phyloP scores from a whole-genome alignment of 345 rosid genomes.

The Combretum micranthum region DNA sequence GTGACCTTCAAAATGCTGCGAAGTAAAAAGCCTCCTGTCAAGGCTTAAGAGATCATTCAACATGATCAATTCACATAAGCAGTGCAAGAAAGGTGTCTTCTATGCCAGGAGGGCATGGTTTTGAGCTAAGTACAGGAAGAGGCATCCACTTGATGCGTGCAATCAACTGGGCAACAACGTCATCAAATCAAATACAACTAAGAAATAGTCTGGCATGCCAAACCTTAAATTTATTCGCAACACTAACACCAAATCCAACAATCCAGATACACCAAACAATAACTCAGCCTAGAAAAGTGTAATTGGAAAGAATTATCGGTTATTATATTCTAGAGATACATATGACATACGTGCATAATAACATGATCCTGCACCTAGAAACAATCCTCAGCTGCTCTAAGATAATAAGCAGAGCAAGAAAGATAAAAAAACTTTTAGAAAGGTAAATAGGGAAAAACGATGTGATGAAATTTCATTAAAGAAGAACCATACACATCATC shows the following conservation, averaged over 20 bases:
- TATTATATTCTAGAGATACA: too few relatives aligned
- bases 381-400: too few relatives aligned
- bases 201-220: slow-evolving; percentile 57
- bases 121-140: slow-evolving; percentile 59
- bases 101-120: slow-evolving; percentile 67
- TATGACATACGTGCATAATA: too few relatives aligned
- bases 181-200: slow-evolving; percentile 68
- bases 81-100: slow-evolving; percentile 77
- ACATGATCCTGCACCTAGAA: too few relatives aligned
- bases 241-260: slow-evolving; percentile 55
- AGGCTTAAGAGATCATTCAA: slow-evolving; percentile 40
- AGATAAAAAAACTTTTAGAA: too few relatives aligned
- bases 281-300: slow-evolving; percentile 61
- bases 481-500: too few relatives aligned
- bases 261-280: slow-evolving; percentile 44
- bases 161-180: slow-evolving; percentile 43
- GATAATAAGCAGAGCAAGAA: too few relatives aligned
- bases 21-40: slow-evolving; percentile 62
- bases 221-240: slow-evolving; percentile 55
- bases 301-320: not conserved
- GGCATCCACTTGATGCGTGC: slow-evolving; percentile 65
- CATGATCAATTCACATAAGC: slow-evolving; percentile 65
- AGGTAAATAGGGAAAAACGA: too few relatives aligned
- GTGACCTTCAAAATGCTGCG: slow-evolving; percentile 44
- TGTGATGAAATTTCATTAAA: too few relatives aligned